phyloP scores from a whole-genome alignment of 306 rosid genomes.

The Castanea crenata region DNA sequence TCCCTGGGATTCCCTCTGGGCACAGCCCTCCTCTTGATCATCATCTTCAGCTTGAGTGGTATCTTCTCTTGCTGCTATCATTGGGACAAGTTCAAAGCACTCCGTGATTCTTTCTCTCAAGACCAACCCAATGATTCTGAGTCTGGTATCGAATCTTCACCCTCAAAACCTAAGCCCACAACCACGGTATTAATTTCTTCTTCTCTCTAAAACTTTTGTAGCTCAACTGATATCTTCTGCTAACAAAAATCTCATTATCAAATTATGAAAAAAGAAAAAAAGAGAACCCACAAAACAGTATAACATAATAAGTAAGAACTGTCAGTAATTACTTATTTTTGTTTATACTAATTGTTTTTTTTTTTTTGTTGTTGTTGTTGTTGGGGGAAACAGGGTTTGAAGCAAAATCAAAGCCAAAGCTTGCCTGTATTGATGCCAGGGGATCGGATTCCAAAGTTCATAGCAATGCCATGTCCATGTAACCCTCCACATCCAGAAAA shows the following conservation, averaged over 20 bases:
- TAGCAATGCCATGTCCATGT: slow-evolving; percentile 88
- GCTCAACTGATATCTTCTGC: not conserved
- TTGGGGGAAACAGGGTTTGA: slow-evolving; percentile 34
- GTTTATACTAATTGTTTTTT: not conserved
- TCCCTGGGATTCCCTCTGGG: slow-evolving; percentile 92
- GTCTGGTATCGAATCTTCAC: slow-evolving; percentile 31
- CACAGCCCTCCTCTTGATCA: slow-evolving; percentile 77
- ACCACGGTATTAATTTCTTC: slow-evolving; percentile 31
- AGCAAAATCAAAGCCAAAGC: slow-evolving; percentile 44
- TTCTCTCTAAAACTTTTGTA: not conserved
- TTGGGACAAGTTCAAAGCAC: slow-evolving; percentile 87
- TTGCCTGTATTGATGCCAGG: slow-evolving; percentile 93
- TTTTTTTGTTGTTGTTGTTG: not conserved
- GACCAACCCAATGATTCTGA: slow-evolving; percentile 11
- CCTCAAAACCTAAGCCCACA: slow-evolving; percentile 41
- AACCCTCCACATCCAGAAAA: slow-evolving; percentile 51
- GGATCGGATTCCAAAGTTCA: slow-evolving; percentile 71
- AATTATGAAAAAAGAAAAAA: no score
- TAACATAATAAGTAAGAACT: no score
- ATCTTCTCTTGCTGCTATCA: slow-evolving; percentile 97
- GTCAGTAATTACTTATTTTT: not conserved
- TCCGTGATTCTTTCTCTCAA: slow-evolving; percentile 48
- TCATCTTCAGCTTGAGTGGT: slow-evolving; percentile 90
- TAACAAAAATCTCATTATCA: no score
- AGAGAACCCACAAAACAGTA: no score